Evolutionary conservation across 148 eudicot genomes (phyloP), one percentile per base, ranked within the genome.

Genomic region (Drosera capensis): DNA sequence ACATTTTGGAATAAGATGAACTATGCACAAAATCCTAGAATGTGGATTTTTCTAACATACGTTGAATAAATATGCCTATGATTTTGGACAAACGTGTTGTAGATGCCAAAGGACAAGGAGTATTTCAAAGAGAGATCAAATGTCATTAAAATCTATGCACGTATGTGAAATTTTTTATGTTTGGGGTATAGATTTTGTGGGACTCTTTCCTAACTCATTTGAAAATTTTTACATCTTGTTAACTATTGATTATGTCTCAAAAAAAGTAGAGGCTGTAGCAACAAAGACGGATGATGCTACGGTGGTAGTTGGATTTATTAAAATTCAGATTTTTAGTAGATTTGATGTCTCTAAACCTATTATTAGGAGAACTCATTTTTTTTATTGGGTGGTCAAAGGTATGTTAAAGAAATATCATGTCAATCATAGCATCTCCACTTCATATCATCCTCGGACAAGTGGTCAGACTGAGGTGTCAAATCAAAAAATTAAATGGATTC

Each of bases 381-480:
- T 1, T 21, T 13, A 21, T 19, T 20, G 26, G 47, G 23, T 2
- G 1, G n/a, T 44, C 0, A 28, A 44, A 7, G 15, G 14, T 0
- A 1, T 44, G 0, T 21, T 44, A 7, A 23, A 1, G 1, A 44
- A 44, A 20, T 20, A 44, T 44, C 25, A 23, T 22, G 25, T 44
- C 14, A 1, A 2, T 7, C 47, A 44, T 7, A 2, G 1, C 2
- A 9, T 44, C 1, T 22, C 13, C 6, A 44, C 47, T 2, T 8
- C 15, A 5, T 37, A 37, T 37, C 40, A 37, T 37, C 40, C 40
- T 28, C 40, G n/a, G n/a, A 37, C 47, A 0, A 44, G 25, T 44
- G 47, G 47, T 3, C 25, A 44, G 23, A 28, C 25, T 22, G 12
- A 21, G 7, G 45, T 42, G 8, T 15, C 45, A 1, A 42, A 3